Conservation (phyloP, 306 rosid species). For the Vigna radiata region DNA sequence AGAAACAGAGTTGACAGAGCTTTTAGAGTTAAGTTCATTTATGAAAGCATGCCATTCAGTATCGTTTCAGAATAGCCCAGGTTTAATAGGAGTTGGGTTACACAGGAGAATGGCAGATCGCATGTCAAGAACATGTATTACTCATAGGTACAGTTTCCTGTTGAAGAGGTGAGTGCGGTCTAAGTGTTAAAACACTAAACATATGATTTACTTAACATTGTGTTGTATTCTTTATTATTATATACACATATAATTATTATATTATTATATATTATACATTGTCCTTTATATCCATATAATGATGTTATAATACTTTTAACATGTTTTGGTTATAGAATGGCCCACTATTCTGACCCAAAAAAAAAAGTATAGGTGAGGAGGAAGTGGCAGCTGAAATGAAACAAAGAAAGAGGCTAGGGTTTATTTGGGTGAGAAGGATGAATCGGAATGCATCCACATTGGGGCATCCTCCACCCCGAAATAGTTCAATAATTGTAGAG, state of each 20-base stretch:
- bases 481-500: neutral
- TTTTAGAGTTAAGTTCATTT: slow-evolving; percentile 9
- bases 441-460: neutral
- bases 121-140: no score
- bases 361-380: neutral
- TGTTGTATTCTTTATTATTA: no score
- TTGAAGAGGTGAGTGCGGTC: no score
- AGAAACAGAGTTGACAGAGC: neutral
- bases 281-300: neutral
- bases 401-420: neutral
- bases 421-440: neutral
- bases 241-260: no score
- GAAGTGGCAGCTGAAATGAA: neutral
- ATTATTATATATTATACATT: no score
- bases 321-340: neutral
- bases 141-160: no score
- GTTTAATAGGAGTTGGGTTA: no score
- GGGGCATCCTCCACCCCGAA: neutral
- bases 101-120: no score
- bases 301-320: neutral
- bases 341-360: neutral
- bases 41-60: no score
- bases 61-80: no score
- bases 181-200: no score
- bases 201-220: no score